Evolutionary conservation across 2,329 filamentous ascomycete species (phyloP), one percentile per base, ranked within the genome.

Genomic region (Delphinella strobiligena): DNA sequence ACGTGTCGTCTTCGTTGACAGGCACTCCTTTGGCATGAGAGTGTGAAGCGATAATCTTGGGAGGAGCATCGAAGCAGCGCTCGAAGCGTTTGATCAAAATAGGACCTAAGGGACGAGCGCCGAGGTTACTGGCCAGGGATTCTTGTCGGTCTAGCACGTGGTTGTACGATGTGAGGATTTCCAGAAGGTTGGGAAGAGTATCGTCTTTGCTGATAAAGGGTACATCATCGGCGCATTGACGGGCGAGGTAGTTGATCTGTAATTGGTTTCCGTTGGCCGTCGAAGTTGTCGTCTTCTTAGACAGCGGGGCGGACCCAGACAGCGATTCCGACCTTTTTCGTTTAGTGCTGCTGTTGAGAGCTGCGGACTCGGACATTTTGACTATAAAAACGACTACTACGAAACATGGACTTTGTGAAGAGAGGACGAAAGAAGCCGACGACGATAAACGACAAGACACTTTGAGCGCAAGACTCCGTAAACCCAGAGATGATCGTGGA

Each of bases 61-160:
- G 86, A 16, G 82, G 78, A 0, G 82, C 82, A 47, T 93, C 85
- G 53, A 94, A 93, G 41, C 89, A 71, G 38, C 82, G 75, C 58
- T 93, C 86, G 56, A 93, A 86, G 31, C 84, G 80, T 61, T 87
- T 87, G 51, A 93, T 75, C 46, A 93, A 64, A 37, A 88, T 84
- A 17, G 85, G 84, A 0, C 82, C 85, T 1, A 87, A 75, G 14
- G 88, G 79, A 49, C 85, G 82, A 40, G 84, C 86, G 51, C 86
- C 86, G 18, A 94, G 70, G 52, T 86, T 89, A 42, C 82, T 80
- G 34, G 86, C 87, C 51, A 93, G 75, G 58, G 82, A 89, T 62
- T 94, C 86, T 58, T 89, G 83, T 40, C 84, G 77, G 52, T 84
- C 82, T 38, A 93, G 67, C 12, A 91, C 83, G 47, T 79, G 85